phyloP scores from a whole-genome alignment of 495 filamentous ascomycete genomes.

The Aspergillus conjunctus region DNA sequence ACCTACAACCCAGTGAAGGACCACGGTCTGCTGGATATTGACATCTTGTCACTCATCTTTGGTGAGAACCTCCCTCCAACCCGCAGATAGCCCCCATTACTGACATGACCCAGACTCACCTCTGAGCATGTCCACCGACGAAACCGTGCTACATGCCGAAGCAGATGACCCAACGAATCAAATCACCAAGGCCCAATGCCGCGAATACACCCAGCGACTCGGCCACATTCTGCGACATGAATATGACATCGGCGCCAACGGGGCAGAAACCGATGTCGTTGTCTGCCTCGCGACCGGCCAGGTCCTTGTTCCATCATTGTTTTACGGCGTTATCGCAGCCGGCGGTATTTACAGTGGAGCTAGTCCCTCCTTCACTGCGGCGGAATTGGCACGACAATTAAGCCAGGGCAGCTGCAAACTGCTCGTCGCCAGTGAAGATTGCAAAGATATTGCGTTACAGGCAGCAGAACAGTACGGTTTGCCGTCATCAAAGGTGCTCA shows the following conservation, averaged over 20 bases:
- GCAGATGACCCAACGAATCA: not conserved
- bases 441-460: not conserved
- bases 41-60: not conserved
- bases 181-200: not conserved
- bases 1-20: too few relatives aligned
- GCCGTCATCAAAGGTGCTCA: too few relatives aligned
- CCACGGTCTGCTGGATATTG: not conserved
- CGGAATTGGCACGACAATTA: not conserved
- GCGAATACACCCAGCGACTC: not conserved
- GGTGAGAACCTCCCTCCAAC: not conserved
- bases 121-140: not conserved
- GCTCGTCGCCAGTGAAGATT: not conserved
- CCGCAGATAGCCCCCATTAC: not conserved
- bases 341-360: not conserved
- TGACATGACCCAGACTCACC: not conserved
- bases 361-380: not conserved
- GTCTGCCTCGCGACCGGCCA: not conserved
- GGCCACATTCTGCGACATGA: not conserved
- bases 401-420: not conserved
- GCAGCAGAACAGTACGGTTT: too few relatives aligned
- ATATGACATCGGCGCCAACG: not conserved
- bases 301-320: not conserved
- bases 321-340: not conserved
- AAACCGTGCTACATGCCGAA: not conserved
- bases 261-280: not conserved